Evolutionary conservation across 176 grass and related monocot species (phyloP).

Genomic region (Cenchrus purpureus): DNA sequence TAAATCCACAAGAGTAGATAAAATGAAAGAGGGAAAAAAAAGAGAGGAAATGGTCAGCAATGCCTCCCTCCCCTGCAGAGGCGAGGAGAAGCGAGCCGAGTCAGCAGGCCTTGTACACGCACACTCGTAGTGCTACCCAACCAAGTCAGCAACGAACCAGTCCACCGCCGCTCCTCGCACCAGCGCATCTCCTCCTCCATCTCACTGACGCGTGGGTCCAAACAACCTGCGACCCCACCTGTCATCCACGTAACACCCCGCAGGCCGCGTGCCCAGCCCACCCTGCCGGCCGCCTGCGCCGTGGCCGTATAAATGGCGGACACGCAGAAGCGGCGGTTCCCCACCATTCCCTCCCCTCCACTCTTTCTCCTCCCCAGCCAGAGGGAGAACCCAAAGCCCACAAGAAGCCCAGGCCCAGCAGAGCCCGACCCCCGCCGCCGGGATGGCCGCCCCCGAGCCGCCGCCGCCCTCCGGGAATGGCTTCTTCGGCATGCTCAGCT

Average conservation of each 20-base stretch:
- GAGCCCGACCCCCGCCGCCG: too few relatives aligned
- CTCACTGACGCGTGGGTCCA: not conserved
- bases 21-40: not conserved
- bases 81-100: not conserved
- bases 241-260: accelerated
- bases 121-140: conserved; percentile 45
- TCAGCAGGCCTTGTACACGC: not conserved
- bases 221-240: accelerated
- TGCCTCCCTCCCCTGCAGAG: not conserved
- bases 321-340: not conserved
- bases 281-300: not conserved
- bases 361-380: not conserved
- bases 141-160: conserved; percentile 65
- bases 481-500: conserved; percentile 71
- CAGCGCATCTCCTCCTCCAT: accelerated
- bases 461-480: conserved; percentile 42
- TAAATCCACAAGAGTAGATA: not conserved
- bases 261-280: not conserved
- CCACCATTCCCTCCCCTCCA: conserved; percentile 43
- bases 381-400: not conserved
- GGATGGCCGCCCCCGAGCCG: conserved; percentile 59
- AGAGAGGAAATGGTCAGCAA: not conserved
- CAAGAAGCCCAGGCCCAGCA: not conserved
- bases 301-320: not conserved
- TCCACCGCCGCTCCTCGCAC: not conserved